Evolutionary conservation across 2,329 filamentous ascomycete genomes (phyloP).

Genomic region (Aspergillus awamori): DNA sequence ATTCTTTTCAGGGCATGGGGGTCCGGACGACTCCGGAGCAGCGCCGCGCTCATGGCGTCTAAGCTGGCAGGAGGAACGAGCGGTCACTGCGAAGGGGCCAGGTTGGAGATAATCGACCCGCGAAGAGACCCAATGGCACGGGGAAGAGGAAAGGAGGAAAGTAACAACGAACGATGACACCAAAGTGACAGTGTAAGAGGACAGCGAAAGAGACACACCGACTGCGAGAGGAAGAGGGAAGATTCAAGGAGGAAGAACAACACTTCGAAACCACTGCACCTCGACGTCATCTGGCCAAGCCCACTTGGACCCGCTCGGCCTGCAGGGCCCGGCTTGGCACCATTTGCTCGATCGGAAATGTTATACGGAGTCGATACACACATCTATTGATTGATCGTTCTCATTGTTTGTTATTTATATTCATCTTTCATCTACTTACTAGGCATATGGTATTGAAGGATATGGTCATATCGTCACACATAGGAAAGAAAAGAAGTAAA

Average conservation of each 20-base stretch:
- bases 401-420: too few species aligned
- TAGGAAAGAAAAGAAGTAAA: not conserved
- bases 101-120: not conserved
- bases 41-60: constrained; percentile 35
- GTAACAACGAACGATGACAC: not conserved
- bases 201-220: constrained; percentile 1
- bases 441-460: not conserved
- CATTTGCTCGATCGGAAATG: too few species aligned
- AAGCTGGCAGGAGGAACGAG: constrained; percentile 8
- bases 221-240: constrained; percentile 10
- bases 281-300: constrained; percentile 10
- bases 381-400: not conserved
- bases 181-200: not conserved
- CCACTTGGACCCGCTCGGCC: constrained; percentile 5
- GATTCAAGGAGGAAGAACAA: not conserved
- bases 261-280: not conserved
- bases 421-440: too few species aligned
- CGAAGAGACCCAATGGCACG: not conserved
- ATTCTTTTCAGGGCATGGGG: constrained; percentile 32
- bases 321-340: constrained; percentile 11
- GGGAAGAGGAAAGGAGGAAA: constrained; percentile 4
- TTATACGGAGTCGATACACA: not conserved
- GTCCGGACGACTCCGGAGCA: constrained; percentile 35
- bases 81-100: not conserved
- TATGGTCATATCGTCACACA: not conserved